phyloP scores from a whole-genome alignment of 345 rosid genomes.

The Erodium maritimum region DNA sequence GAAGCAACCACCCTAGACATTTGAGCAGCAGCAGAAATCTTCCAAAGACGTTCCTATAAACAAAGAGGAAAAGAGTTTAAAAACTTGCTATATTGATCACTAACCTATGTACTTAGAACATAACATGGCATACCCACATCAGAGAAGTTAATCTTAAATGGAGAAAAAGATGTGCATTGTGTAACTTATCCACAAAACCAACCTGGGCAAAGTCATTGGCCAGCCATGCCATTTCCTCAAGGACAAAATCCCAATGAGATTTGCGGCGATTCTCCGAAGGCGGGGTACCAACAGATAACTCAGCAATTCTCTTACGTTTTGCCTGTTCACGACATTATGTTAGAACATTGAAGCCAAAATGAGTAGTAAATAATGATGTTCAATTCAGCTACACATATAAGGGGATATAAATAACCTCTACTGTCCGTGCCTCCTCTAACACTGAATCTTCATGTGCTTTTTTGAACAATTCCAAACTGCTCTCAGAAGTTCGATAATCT shows the following conservation, averaged over 20 bases:
- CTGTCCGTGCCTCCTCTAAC: constrained; percentile 79
- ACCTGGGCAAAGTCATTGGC: constrained; percentile 99
- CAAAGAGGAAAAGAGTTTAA: background rate
- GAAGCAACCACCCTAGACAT: constrained; percentile 59
- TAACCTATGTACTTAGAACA: background rate
- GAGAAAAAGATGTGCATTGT: background rate
- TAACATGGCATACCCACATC: background rate
- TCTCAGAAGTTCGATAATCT: constrained; percentile 36
- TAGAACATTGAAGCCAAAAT: constrained; percentile 7
- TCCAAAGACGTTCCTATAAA: constrained; percentile 94
- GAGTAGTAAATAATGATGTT: background rate
- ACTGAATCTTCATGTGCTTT: constrained; percentile 67
- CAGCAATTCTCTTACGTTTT: constrained; percentile 73
- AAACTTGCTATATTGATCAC: background rate
- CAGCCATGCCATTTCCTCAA: constrained; percentile 98
- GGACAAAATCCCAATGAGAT: constrained; percentile 92
- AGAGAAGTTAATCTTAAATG: background rate
- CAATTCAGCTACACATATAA: background rate
- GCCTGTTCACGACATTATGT: constrained; percentile 45
- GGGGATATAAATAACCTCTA: constrained; percentile 41
- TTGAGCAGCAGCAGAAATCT: constrained; percentile 92
- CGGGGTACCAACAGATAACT: constrained; percentile 51
- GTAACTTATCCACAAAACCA: constrained; percentile 5
- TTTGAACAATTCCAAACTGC: constrained; percentile 27
- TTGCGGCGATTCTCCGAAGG: constrained; percentile 38